phyloP scores from a whole-genome alignment of 2,329 filamentous ascomycete species.

The Neofusicoccum cordaticola region DNA sequence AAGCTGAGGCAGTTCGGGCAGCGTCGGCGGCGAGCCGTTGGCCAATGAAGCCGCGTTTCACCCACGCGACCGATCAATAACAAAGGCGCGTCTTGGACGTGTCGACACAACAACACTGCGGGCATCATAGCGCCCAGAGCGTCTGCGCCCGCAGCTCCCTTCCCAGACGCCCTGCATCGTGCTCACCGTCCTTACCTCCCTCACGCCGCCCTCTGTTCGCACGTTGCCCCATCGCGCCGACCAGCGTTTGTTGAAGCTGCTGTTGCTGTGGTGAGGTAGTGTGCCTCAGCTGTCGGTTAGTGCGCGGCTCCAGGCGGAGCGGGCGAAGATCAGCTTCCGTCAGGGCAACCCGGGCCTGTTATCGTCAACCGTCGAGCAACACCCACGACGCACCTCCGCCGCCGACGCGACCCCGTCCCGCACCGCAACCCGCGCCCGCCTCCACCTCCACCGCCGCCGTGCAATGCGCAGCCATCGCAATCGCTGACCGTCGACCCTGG shows the following conservation, averaged over 20 bases:
- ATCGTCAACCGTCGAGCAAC: conserved; percentile 9
- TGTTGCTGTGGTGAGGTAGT: conserved; percentile 13
- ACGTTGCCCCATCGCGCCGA: background rate
- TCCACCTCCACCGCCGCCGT: conserved; percentile 7
- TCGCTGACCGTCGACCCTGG: conserved; percentile 11
- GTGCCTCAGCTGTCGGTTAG: conserved; percentile 7
- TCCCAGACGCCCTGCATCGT: conserved; percentile 11
- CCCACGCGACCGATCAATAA: conserved; percentile 12
- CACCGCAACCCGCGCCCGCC: background rate
- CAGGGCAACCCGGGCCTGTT: conserved; percentile 9
- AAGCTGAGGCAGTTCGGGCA: background rate
- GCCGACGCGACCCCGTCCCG: background rate
- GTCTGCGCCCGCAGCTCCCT: conserved; percentile 3
- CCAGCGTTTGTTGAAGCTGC: background rate
- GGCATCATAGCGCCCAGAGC: conserved; percentile 5
- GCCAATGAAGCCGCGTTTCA: conserved; percentile 8
- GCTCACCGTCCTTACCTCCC: conserved; percentile 11
- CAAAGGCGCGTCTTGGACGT: conserved; percentile 12
- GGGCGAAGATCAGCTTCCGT: conserved; percentile 13
- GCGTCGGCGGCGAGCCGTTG: background rate
- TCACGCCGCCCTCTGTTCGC: conserved; percentile 6
- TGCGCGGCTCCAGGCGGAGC: conserved; percentile 11
- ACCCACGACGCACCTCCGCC: conserved; percentile 9
- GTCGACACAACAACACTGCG: conserved; percentile 10
- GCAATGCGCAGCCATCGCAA: conserved; percentile 11